A percentile compares a stretch with the other conserved stretches of the same genome.
phyloP scores from a whole-genome alignment of 805 yeast species.

The Nematodospora valgi region DNA sequence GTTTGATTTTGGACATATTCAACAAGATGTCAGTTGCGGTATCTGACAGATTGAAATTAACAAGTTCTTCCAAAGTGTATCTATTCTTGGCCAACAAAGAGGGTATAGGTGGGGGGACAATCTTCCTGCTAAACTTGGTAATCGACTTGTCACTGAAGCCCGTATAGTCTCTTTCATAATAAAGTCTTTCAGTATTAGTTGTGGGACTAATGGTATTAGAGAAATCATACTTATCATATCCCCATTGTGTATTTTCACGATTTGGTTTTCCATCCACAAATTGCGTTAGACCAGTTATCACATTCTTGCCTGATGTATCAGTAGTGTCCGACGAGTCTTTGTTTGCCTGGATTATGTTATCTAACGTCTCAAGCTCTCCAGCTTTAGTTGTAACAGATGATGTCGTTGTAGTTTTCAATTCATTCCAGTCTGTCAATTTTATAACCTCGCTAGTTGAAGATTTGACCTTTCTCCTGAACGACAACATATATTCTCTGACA shows the following conservation, averaged over 20 bases:
- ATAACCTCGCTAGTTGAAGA: conserved; percentile 8
- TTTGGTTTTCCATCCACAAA: no score
- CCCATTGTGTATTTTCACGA: no score
- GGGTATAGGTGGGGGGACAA: neutral
- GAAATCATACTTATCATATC: no score
- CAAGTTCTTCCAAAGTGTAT: no score
- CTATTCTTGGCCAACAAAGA: no score
- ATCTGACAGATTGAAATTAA: no score
- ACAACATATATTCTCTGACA: conserved; percentile 19
- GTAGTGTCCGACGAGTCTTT: no score
- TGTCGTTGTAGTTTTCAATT: neutral
- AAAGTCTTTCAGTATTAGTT: neutral
- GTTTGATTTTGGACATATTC: neutral
- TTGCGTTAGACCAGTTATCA: no score
- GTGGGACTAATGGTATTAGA: neutral
- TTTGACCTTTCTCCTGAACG: conserved; percentile 9
- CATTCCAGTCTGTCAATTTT: conserved; percentile 9
- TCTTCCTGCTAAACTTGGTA: neutral
- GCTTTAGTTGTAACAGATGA: neutral
- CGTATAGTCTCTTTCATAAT: neutral
- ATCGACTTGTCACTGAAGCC: neutral
- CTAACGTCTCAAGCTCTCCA: neutral
- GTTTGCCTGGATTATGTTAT: neutral
- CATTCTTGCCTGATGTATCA: no score
- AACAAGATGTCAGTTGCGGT: no score